phyloP scores from a whole-genome alignment of 352 stramenopile species.

The Chrysophaeum taylorii region DNA sequence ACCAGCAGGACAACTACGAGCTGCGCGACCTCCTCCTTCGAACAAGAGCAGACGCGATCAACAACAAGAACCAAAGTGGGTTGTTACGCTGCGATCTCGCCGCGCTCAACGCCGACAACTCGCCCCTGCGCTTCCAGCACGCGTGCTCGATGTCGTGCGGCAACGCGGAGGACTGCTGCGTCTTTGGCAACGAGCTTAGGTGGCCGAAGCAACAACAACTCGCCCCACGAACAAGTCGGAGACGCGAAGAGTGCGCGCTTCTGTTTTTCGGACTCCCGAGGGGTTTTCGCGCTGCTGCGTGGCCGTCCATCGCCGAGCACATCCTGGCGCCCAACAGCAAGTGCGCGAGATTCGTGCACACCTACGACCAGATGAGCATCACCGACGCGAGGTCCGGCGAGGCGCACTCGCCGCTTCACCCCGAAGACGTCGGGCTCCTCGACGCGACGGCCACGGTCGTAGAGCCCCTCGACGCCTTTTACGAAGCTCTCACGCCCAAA shows the following conservation, averaged over 20 bases:
- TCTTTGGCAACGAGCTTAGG: too few species aligned
- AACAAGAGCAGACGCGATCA: too few species aligned
- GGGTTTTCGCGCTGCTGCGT: conserved; percentile 12
- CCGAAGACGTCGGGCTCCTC: not conserved
- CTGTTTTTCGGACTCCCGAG: conserved; percentile 18
- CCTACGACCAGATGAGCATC: conserved; percentile 20
- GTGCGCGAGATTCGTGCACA: conserved; percentile 23
- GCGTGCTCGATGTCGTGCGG: too few species aligned
- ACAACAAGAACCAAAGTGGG: too few species aligned
- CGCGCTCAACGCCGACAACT: too few species aligned
- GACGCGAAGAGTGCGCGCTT: conserved; percentile 14
- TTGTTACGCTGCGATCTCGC: too few species aligned
- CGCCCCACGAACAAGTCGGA: not conserved
- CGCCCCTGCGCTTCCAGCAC: too few species aligned
- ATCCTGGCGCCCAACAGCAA: conserved; percentile 18
- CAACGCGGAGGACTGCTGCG: too few species aligned
- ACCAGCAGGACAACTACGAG: too few species aligned
- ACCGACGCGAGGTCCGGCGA: not conserved
- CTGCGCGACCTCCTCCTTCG: too few species aligned
- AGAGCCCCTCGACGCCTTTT: conserved; percentile 9
- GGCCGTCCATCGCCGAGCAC: conserved; percentile 16
- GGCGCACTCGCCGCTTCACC: conserved; percentile 3
- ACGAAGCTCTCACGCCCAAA: not conserved
- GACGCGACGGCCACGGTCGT: not conserved
- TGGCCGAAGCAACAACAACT: too few species aligned